Base-by-base conservation (phyloP, 2,329 filamentous ascomycete genomes). In the Orbilia ellipsospora region DNA sequence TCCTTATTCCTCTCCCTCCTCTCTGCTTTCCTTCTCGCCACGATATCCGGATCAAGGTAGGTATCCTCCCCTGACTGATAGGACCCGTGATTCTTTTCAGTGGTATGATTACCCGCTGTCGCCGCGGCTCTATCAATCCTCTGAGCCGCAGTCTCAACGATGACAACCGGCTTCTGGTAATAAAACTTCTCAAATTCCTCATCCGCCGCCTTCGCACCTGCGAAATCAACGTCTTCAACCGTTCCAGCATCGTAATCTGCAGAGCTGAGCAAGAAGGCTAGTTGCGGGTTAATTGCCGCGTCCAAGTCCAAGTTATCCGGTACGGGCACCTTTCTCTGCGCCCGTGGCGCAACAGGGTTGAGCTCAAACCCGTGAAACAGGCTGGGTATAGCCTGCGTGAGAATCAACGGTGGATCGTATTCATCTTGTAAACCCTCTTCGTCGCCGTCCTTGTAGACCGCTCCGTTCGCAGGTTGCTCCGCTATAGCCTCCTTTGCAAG, bases 311-410 rank as follows among this genome's bases (percentile, higher is more conserved):
- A 84, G 1, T 88, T 89, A 5, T 88, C 85, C 0, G 93, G 93
- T 15, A 92, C 80, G 0, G 94, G 92, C 0, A 99, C 94, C 80
- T 97, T 96, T 61, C 86, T 88, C 81, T 98, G 93, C 2, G 95
- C 94, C 52, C 88, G 90, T 2, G 84, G 82, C 0, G 95, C 93
- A 8, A 99, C 94, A 0, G 95, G 96, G 78, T 98, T 97, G 42
- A 99, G 85, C 78, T 97, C 94, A 83, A 92, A 89, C 0, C 94
- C 93, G 4, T 87, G 86, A 81, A 98, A 98, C 1, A 99, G 85
- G 1, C 90, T 90, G 0, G 95, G 94, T 66, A 99, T 92, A 2
- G 93, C 94, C 81, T 96, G 92, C 0, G 93, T 96, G 4, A 99
- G 87, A 1, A 99, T 86, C 13, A 96, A 84, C 1, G 95, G 95